Base-by-base conservation (phyloP, 169 alveolate species). In the Cryptosporidium xiaoi region DNA sequence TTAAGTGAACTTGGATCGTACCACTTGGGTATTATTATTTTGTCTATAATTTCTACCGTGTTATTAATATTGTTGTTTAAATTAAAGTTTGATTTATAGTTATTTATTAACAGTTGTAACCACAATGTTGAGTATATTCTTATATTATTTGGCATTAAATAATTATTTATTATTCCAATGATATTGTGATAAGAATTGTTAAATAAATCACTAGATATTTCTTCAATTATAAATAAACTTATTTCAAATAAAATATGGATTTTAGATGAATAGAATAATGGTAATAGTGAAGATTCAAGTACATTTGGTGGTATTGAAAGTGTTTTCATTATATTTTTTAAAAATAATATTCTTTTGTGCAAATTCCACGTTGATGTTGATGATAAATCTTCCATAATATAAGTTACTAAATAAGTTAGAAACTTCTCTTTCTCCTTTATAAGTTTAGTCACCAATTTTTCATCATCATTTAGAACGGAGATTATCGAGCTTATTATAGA, bases 301-400 rank as follows among this genome's bases (percentile, higher is more conserved):
- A 77, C 50, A 77, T 77, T 77, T n/a, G 77, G 34, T 34, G 87
- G 87, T 40, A 77, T 77, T n/a, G 77, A 77, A 24, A 77, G 44
- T 44, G 64, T 77, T 62, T 56, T 60, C 18, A 53, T 62, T 13
- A 77, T 77, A 15, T 48, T 60, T 15, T 60, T 77, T 18, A 77
- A 77, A 62, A 56, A 77, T 44, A 60, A 16, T 16, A 77, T 77
- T 77, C 69, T n/a, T 27, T 5, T 36, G 29, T 77, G 87, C 20
- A 62, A 27, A 77, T 33, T 44, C 87, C 87, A 77, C n/a, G 77
- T 40, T n/a, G 87, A 77, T 12, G 50, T 27, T 18, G 71, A 40
- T 34, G 58, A 58, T 15, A 77, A 34, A 77, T 77, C 64, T 12
- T 77, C 87, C 71, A 77, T 77, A 29, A 77, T 77, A 60, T 77